Evolutionary conservation across 2,329 filamentous ascomycete genomes (phyloP).

Genomic region (Alternaria sp.): DNA sequence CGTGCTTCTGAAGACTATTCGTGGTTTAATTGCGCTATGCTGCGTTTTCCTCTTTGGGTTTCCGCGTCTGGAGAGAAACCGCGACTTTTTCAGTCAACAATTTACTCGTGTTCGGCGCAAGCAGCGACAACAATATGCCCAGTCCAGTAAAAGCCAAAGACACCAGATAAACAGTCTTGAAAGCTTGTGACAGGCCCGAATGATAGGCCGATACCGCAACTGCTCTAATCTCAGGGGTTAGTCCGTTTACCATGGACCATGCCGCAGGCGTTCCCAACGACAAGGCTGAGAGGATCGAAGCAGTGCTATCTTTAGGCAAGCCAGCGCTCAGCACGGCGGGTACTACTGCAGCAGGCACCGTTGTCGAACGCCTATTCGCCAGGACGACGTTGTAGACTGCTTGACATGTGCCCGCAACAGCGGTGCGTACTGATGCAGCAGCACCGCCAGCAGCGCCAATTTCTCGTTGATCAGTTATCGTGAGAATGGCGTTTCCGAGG

Average conservation of each 20-base stretch:
- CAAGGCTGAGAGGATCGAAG: background rate
- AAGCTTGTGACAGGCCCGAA: background rate
- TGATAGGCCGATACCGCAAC: background rate
- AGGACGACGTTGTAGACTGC: slow-evolving; percentile 1
- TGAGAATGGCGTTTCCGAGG: background rate
- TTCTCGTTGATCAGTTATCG: background rate
- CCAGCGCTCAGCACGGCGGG: background rate
- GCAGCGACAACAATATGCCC: background rate
- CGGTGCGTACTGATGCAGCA: slow-evolving; percentile 1
- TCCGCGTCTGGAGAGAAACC: background rate
- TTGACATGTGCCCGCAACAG: background rate
- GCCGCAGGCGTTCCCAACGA: background rate
- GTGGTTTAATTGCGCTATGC: background rate
- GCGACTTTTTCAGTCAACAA: background rate
- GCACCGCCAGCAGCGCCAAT: slow-evolving; percentile 3
- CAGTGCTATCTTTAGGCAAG: background rate
- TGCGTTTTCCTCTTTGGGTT: background rate
- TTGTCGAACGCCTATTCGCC: background rate
- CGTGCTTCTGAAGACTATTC: background rate
- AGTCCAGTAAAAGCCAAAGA: background rate
- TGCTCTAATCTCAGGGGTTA: background rate
- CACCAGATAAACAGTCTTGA: background rate
- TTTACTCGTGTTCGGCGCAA: background rate
- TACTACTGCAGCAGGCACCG: background rate
- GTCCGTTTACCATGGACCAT: background rate